Conservation (phyloP, 1,284 basidiomycete species). For the Gymnopus androsaceus region DNA sequence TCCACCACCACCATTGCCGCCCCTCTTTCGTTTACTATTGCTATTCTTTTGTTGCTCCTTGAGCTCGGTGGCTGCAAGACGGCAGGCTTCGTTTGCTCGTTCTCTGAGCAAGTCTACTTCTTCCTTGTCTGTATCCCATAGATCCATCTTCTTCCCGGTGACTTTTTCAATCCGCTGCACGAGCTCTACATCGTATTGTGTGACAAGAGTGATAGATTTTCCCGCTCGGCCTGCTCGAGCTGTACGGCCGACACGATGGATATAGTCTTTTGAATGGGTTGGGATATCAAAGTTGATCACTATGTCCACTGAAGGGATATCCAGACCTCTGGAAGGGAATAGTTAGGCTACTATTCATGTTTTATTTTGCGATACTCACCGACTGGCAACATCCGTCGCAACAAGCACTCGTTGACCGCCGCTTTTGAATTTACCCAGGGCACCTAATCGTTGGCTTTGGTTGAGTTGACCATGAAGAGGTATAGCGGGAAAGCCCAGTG, state of each 20-base stretch:
- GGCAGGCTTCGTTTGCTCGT: slow-evolving; percentile 86
- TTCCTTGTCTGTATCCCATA: slow-evolving; percentile 90
- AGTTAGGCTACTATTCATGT: slow-evolving; percentile 1
- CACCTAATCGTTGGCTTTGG: slow-evolving; percentile 91
- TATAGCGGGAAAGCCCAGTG: slow-evolving; percentile 92
- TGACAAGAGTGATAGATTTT: slow-evolving; percentile 8
- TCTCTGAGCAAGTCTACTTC: slow-evolving; percentile 89
- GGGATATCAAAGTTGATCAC: slow-evolving; percentile 99
- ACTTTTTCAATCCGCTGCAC: slow-evolving; percentile 68
- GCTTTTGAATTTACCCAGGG: slow-evolving; percentile 95
- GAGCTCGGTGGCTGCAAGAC: slow-evolving; percentile 81
- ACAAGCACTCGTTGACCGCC: slow-evolving; percentile 92
- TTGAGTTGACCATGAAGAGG: slow-evolving; percentile 95
- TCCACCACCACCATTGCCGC: slow-evolving; percentile 36
- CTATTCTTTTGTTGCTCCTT: slow-evolving; percentile 59
- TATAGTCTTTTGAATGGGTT: slow-evolving; percentile 98
- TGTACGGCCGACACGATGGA: slow-evolving; percentile 96
- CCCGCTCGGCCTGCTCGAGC: slow-evolving; percentile 93
- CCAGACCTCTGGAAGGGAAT: slow-evolving; percentile 71
- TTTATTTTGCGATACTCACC: slow-evolving; percentile 45
- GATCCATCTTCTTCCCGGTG: slow-evolving; percentile 89
- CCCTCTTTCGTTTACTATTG: slow-evolving; percentile 31
- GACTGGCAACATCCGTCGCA: slow-evolving; percentile 96
- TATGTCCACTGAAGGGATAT: slow-evolving; percentile 94
- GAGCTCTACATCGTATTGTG: slow-evolving; percentile 12